phyloP scores from a whole-genome alignment of 352 stramenopile genomes.

The Aphanomyces astaci region DNA sequence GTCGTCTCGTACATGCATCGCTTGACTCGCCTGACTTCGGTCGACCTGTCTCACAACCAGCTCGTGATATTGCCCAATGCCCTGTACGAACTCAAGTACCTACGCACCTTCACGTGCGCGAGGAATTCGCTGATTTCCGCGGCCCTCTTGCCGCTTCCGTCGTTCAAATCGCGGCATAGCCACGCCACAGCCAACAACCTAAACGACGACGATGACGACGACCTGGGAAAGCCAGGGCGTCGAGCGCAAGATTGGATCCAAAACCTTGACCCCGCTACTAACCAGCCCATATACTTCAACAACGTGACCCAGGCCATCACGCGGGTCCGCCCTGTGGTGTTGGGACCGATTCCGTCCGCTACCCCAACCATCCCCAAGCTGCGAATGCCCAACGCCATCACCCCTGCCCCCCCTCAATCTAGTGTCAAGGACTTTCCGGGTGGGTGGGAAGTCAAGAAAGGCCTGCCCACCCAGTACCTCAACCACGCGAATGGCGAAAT shows the following conservation, averaged over 20 bases:
- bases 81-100: slow-evolving; percentile 34
- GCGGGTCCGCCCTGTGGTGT: slow-evolving; percentile 21
- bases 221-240: slow-evolving; percentile 8
- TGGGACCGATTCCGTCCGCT: not conserved
- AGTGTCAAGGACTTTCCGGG: slow-evolving; percentile 28
- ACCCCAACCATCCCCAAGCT: slow-evolving; percentile 35
- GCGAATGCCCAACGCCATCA: slow-evolving; percentile 25
- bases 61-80: slow-evolving; percentile 47
- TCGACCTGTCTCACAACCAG: slow-evolving; percentile 62
- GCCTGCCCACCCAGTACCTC: slow-evolving; percentile 32
- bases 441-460: slow-evolving; percentile 44
- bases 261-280: slow-evolving; percentile 42
- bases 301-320: slow-evolving; percentile 39
- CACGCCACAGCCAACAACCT: not conserved
- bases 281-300: slow-evolving; percentile 49
- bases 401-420: too few species aligned
- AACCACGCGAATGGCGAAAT: slow-evolving; percentile 40
- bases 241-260: slow-evolving; percentile 38
- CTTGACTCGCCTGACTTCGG: slow-evolving; percentile 35
- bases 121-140: slow-evolving; percentile 62
- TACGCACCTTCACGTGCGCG: slow-evolving; percentile 37
- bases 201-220: slow-evolving; percentile 9
- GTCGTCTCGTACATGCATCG: slow-evolving; percentile 41
- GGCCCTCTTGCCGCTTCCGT: slow-evolving; percentile 34
- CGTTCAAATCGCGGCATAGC: not conserved